Evolutionary conservation across 176 grass and related monocot genomes (phyloP).

Genomic region (Oryza australiensis): DNA sequence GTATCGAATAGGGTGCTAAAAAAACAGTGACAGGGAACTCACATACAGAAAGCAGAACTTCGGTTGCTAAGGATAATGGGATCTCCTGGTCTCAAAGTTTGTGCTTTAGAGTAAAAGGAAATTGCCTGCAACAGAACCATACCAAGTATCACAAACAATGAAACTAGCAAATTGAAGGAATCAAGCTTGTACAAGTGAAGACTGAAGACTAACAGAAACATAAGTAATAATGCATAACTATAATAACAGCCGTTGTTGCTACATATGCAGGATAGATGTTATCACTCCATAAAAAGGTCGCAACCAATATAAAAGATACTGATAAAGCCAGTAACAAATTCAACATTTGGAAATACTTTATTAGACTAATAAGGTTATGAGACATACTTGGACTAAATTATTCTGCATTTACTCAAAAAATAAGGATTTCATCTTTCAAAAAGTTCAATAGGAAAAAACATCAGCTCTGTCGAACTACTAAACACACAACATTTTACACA

Average conservation of each 20-base stretch:
- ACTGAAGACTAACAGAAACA: not conserved
- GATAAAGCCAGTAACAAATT: not conserved
- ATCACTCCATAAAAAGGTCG: constrained; percentile 10
- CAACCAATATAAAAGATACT: not conserved
- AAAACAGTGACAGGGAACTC: constrained; percentile 45
- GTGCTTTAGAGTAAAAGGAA: constrained; percentile 85
- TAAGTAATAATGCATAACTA: constrained; percentile 16
- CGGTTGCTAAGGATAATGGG: constrained; percentile 78
- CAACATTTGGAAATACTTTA: not conserved
- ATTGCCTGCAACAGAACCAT: constrained; percentile 64
- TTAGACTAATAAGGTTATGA: not conserved
- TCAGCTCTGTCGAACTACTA: not conserved
- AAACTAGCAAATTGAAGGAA: constrained; percentile 11
- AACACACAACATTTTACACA: not conserved
- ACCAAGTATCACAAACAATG: constrained; percentile 34
- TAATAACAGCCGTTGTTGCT: not conserved
- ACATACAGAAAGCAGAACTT: constrained; percentile 90
- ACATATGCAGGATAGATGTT: not conserved
- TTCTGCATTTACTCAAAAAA: not conserved
- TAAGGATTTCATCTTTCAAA: not conserved
- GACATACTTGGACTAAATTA: not conserved
- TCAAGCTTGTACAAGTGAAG: constrained; percentile 28
- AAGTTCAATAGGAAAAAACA: not conserved
- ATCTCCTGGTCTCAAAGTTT: constrained; percentile 73
- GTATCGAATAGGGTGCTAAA: constrained; percentile 2